Percentiles rank a stretch among this genome's conserved stretches.
Evolutionary conservation across 257 asterid genomes (phyloP).

Genomic region (Nemophila menziesii): DNA sequence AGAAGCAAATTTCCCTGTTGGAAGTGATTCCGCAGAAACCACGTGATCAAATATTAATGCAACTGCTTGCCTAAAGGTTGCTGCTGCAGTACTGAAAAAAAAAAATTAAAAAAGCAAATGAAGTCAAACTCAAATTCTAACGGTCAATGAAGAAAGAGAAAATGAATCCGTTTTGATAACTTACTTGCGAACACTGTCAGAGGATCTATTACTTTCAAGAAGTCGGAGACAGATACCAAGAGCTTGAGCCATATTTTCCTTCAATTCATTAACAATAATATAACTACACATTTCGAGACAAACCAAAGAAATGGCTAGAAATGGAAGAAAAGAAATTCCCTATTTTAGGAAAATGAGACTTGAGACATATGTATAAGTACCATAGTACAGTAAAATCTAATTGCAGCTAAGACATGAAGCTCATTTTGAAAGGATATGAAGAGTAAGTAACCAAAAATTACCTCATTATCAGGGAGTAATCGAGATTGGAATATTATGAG

Average conservation of each 20-base stretch:
- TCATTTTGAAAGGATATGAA: slow-evolving; percentile 6
- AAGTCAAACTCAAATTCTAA: slow-evolving; percentile 1
- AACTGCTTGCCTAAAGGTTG: slow-evolving; percentile 98
- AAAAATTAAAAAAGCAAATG: slow-evolving; percentile 9
- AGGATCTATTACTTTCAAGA: slow-evolving; percentile 83
- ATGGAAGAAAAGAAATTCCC: neutral
- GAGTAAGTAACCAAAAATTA: slow-evolving; percentile 17
- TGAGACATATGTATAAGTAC: neutral
- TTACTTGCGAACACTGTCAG: slow-evolving; percentile 97
- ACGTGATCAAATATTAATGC: slow-evolving; percentile 93
- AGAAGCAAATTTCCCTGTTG: slow-evolving; percentile 72
- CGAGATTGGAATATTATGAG: slow-evolving; percentile 83
- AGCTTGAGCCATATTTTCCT: slow-evolving; percentile 81
- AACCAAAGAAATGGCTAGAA: neutral
- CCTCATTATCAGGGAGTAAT: slow-evolving; percentile 91
- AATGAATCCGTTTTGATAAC: slow-evolving; percentile 16
- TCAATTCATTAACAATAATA: slow-evolving; percentile 26
- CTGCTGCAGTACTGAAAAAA: slow-evolving; percentile 93
- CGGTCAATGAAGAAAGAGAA: slow-evolving; percentile 1
- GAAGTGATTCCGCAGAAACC: slow-evolving; percentile 70
- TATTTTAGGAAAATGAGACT: too few relatives aligned
- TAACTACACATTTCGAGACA: slow-evolving; percentile 9
- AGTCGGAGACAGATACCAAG: slow-evolving; percentile 94
- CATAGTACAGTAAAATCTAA: neutral
- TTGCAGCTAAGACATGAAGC: slow-evolving; percentile 4